Evolutionary conservation across 176 grass and related monocot species (phyloP).

Genomic region (Avena eriantha): DNA sequence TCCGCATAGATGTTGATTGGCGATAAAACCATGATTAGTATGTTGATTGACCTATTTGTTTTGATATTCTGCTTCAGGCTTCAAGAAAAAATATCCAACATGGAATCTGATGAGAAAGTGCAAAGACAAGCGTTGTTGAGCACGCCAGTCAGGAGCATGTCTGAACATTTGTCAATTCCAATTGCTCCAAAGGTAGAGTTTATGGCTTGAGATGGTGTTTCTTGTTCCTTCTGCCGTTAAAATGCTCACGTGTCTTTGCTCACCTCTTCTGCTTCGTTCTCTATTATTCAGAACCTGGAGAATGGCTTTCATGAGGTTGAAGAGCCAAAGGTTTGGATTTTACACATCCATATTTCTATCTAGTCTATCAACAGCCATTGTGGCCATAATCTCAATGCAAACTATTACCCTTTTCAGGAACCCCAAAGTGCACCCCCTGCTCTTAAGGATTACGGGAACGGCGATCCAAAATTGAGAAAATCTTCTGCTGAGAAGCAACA

Average conservation of each 20-base stretch:
- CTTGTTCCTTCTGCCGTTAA: conserved; percentile 32
- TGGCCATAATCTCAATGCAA: conserved; percentile 34
- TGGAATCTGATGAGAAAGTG: conserved; percentile 91
- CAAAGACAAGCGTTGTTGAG: conserved; percentile 76
- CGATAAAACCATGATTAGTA: not conserved
- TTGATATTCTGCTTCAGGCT: conserved; percentile 62
- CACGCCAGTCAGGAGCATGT: conserved; percentile 87
- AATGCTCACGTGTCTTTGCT: conserved; percentile 33
- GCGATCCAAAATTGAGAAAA: conserved; percentile 75
- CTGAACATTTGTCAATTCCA: conserved; percentile 95
- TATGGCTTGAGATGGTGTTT: conserved; percentile 37
- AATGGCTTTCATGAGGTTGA: conserved; percentile 70
- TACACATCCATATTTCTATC: conserved; percentile 16
- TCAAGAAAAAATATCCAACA: conserved; percentile 84
- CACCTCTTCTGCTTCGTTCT: conserved; percentile 4
- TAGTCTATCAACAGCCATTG: not conserved
- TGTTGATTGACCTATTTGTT: conserved; percentile 6
- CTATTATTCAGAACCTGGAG: conserved; percentile 56
- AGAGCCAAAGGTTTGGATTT: conserved; percentile 59
- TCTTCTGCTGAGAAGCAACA: conserved; percentile 72
- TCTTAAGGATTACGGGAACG: conserved; percentile 73
- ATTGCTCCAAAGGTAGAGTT: conserved; percentile 65
- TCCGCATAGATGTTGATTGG: not conserved
- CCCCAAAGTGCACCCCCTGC: conserved; percentile 93
- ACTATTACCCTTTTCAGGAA: conserved; percentile 63